Evolutionary conservation across 805 yeast genomes (phyloP).

Genomic region (Candida insectorum): DNA sequence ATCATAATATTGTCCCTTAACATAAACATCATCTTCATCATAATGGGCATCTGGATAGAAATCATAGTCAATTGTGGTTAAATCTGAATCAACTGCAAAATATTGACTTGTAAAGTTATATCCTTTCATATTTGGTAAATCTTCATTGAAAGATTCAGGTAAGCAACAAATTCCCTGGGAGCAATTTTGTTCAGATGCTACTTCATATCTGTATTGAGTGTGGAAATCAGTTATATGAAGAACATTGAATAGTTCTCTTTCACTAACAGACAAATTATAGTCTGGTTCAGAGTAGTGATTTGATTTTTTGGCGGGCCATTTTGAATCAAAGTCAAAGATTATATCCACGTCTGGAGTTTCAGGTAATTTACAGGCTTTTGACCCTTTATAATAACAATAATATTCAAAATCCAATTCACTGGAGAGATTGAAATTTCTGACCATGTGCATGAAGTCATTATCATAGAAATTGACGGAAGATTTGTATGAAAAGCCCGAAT

Average conservation of each 20-base stretch:
- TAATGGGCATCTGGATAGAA: slow-evolving; percentile 25
- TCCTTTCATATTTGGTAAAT: slow-evolving; percentile 14
- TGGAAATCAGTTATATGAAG: slow-evolving; percentile 67
- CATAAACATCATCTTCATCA: slow-evolving; percentile 19
- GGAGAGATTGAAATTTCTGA: slow-evolving; percentile 32
- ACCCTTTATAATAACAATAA: slow-evolving; percentile 48
- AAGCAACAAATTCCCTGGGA: slow-evolving; percentile 57
- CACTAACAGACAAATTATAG: slow-evolving; percentile 12
- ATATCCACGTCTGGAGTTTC: slow-evolving; percentile 46
- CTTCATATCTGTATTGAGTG: slow-evolving; percentile 48
- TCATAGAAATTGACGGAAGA: slow-evolving; percentile 32
- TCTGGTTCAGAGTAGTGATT: slow-evolving; percentile 22
- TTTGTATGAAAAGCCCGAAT: slow-evolving; percentile 22
- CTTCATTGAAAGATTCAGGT: slow-evolving; percentile 40
- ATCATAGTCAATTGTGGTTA: slow-evolving; percentile 9
- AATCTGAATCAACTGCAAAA: slow-evolving; percentile 4
- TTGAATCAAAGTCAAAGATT: slow-evolving; percentile 20
- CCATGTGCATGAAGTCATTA: slow-evolving; percentile 37
- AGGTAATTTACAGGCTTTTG: slow-evolving; percentile 47
- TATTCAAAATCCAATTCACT: slow-evolving; percentile 40
- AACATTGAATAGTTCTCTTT: slow-evolving; percentile 46
- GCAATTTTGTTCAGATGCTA: slow-evolving; percentile 57
- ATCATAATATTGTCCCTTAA: slow-evolving; percentile 21
- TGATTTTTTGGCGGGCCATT: slow-evolving; percentile 36
- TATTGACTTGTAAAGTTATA: slow-evolving; percentile 32